A percentile compares a stretch with the other conserved stretches of the same genome.
These are phyloP conservation scores for Linum lewisii DNA, from an alignment of 345 rosid genomes.

Conservation along the genomic window DNA sequence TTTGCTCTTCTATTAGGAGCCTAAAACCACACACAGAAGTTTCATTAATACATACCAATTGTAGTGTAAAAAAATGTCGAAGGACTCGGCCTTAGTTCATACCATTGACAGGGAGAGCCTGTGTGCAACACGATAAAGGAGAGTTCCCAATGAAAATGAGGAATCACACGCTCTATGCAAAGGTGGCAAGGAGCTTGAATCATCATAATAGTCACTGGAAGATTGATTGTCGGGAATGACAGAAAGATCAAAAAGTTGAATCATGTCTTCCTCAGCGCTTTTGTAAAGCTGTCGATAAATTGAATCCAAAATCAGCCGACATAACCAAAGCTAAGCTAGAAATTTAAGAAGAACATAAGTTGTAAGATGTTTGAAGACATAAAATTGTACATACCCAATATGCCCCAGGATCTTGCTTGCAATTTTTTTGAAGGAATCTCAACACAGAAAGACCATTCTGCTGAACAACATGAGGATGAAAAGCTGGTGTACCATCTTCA, in stretches of 20 bases:
- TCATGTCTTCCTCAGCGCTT: constrained; percentile 85
- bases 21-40: constrained; percentile 31
- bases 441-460: constrained; percentile 88
- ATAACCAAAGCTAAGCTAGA: constrained; percentile 7
- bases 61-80: constrained; percentile 1
- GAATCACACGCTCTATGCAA: constrained; percentile 55
- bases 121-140: constrained; percentile 87
- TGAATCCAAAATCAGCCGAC: constrained; percentile 3
- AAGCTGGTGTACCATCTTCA: constrained; percentile 93
- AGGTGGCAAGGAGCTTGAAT: constrained; percentile 49
- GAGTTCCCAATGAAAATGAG: constrained; percentile 75
- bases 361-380: not conserved
- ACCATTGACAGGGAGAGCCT: constrained; percentile 88
- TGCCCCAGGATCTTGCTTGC: constrained; percentile 96
- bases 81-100: constrained; percentile 15
- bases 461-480: constrained; percentile 91
- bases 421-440: constrained; percentile 88
- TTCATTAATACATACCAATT: constrained; percentile 10
- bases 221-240: constrained; percentile 61
- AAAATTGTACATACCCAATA: constrained; percentile 58
- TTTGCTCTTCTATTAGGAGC: constrained; percentile 55
- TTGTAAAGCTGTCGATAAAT: constrained; percentile 61
- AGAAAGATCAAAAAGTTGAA: constrained; percentile 91
- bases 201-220: constrained; percentile 40
- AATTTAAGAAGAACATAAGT: not conserved